Evolutionary conservation across 2,329 filamentous ascomycete genomes (phyloP), one percentile per base, ranked within the genome.

Genomic region (Zymoseptoria tritici): DNA sequence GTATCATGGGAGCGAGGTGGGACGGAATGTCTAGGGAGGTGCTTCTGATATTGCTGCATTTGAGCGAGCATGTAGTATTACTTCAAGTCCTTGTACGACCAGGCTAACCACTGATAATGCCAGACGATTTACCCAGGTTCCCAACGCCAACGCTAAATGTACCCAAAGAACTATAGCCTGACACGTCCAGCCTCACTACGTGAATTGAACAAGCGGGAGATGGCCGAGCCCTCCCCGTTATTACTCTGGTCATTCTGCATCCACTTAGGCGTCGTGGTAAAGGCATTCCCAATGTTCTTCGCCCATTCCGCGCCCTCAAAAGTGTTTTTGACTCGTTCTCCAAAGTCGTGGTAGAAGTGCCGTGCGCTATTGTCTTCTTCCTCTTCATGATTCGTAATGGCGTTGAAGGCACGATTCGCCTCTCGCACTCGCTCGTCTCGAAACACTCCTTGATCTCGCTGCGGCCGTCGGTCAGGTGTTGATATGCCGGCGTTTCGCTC

Each of bases 261-360:
- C 91, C 91, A 95, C 68, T 85, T 88, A 4, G 90, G 91, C 70
- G 87, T 84, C 74, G 87, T 90, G n/a, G 36, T 46, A 74, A 92
- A 83, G 8, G 82, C 83, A 60, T 83, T 80, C 1, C 85, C 83
- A 26, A 90, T 79, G 24, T 89, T 87, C 67, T 85, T 83, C 64
- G 96, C 78, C 55, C 62, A 97, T 56, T 91, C 88, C 1, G 91
- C 82, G 0, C 85, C 88, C 62, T 97, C 93, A 56, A 97, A 85
- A 0, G 94, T 97, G 70, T 99, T 99, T 75, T 87, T 89, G 67
- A 99, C 86, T 42, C 93, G 83, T 71, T 95, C 89, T 0, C 89
- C 86, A 62, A 97, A 85, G 36, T 88, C 87, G 65, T 89, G 83
- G 70, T 97, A 91, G 73, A 96, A 90, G 65, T 87, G 90, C 16